Evolutionary conservation across 768 basidiomycete genomes (phyloP).

Genomic region (Leccinum truebloodii): DNA sequence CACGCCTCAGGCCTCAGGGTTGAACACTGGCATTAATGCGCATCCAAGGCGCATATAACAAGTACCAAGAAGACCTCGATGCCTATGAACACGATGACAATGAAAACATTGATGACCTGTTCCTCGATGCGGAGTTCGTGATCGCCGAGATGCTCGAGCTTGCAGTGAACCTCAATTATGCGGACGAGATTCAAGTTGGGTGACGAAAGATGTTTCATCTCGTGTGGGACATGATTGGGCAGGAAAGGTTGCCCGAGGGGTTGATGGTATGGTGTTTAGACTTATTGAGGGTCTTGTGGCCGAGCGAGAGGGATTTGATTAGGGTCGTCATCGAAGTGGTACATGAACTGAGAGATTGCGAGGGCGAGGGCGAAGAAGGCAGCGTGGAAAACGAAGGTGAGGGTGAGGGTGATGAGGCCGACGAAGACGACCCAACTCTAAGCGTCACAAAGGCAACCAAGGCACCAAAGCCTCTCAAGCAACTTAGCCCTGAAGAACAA

Average conservation of each 20-base stretch:
- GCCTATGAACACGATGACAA: constrained; percentile 50
- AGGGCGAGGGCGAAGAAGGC: constrained; percentile 40
- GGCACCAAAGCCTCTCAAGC: constrained; percentile 31
- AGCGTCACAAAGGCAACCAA: constrained; percentile 17
- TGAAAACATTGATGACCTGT: constrained; percentile 37
- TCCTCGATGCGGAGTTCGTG: constrained; percentile 50
- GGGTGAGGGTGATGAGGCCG: constrained; percentile 19
- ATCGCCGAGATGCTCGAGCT: constrained; percentile 81
- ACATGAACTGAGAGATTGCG: too few relatives aligned
- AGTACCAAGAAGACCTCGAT: constrained; percentile 44
- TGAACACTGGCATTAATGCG: constrained; percentile 18
- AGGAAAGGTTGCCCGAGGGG: constrained; percentile 64
- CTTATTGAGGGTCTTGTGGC: constrained; percentile 69
- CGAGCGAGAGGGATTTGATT: constrained; percentile 82
- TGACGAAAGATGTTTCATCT: constrained; percentile 84
- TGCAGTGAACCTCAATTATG: constrained; percentile 81
- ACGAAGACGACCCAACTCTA: constrained; percentile 6
- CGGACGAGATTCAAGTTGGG: constrained; percentile 92
- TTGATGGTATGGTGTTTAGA: constrained; percentile 80
- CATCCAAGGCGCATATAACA: constrained; percentile 72
- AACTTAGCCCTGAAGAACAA: constrained; percentile 60
- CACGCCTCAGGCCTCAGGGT: too few relatives aligned
- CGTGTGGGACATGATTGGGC: constrained; percentile 81
- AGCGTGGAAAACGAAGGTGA: constrained; percentile 38
- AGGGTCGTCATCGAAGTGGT: constrained; percentile 87